A percentile compares a stretch with the other conserved stretches of the same genome.
phyloP scores from a whole-genome alignment of 139 green algal genomes.

The Desmodesmus armatus region DNA sequence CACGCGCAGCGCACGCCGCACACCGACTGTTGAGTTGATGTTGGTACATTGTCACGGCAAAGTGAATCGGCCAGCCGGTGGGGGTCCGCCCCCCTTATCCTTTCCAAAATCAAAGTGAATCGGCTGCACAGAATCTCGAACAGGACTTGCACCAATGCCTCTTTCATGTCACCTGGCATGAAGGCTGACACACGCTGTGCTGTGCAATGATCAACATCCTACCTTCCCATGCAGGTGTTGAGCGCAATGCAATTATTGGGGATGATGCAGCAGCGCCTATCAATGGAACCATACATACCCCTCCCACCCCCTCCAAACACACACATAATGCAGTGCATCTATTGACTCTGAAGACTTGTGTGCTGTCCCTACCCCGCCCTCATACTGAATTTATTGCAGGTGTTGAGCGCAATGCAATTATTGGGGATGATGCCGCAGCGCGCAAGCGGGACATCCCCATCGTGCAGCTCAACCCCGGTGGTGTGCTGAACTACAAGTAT shows the following conservation, averaged over 20 bases:
- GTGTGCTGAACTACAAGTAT: constrained; percentile 86
- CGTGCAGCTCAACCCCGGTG: constrained; percentile 87
- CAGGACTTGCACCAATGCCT: too few species aligned
- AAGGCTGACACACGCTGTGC: too few species aligned
- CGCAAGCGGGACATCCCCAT: constrained; percentile 88
- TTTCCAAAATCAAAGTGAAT: too few species aligned
- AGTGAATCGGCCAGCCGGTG: too few species aligned
- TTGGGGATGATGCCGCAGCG: constrained; percentile 77
- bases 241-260: constrained; percentile 88
- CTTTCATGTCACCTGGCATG: too few species aligned
- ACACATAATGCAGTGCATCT: neutral
- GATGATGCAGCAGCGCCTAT: constrained; percentile 73
- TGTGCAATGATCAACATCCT: too few species aligned
- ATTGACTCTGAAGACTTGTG: neutral
- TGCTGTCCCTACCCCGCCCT: neutral
- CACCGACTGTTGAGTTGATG: too few species aligned
- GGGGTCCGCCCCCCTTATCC: too few species aligned
- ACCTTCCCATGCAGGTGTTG: constrained; percentile 81
- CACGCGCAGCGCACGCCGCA: too few species aligned
- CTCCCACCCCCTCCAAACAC: neutral
- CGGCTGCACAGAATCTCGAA: too few species aligned
- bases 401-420: constrained; percentile 88
- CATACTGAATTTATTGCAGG: constrained; percentile 66
- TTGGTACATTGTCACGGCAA: too few species aligned
- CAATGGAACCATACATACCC: too few species aligned